These are phyloP conservation scores for Chaetothyriales sp. DNA, from an alignment of 2,329 filamentous ascomycete genomes.

Conservation along the genomic window DNA sequence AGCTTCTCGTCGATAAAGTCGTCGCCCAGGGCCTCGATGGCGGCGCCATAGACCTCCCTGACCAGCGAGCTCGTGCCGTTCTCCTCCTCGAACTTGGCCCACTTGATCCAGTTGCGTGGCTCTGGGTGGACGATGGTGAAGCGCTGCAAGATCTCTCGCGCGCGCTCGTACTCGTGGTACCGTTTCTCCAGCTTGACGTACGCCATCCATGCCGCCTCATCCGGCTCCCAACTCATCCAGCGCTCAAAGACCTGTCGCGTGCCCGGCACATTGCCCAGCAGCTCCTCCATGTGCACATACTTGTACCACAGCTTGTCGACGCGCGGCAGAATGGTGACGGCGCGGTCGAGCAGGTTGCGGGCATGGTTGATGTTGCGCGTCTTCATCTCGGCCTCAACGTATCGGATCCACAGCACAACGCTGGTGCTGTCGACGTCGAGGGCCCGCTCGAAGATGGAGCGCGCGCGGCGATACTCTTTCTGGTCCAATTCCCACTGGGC, in stretches of 20 bases:
- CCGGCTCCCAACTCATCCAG: slow-evolving; percentile 97
- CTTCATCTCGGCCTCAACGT: slow-evolving; percentile 95
- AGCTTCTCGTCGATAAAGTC: slow-evolving; percentile 93
- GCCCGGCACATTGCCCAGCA: slow-evolving; percentile 82
- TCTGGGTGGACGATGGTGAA: slow-evolving; percentile 91
- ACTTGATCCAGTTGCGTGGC: slow-evolving; percentile 95
- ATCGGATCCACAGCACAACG: slow-evolving; percentile 77
- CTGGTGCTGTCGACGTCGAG: slow-evolving; percentile 83
- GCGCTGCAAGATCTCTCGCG: slow-evolving; percentile 75
- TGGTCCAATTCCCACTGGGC: slow-evolving; percentile 95
- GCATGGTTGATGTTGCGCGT: slow-evolving; percentile 92
- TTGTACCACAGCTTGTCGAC: slow-evolving; percentile 99
- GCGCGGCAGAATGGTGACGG: slow-evolving; percentile 79
- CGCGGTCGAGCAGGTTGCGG: slow-evolving; percentile 81
- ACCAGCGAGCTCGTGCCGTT: slow-evolving; percentile 84
- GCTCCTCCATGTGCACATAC: slow-evolving; percentile 98
- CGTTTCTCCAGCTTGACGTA: slow-evolving; percentile 97
- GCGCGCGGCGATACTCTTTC: slow-evolving; percentile 84
- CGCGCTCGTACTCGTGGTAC: slow-evolving; percentile 80
- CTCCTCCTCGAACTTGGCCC: slow-evolving; percentile 94
- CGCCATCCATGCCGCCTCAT: slow-evolving; percentile 86
- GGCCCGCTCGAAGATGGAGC: slow-evolving; percentile 87
- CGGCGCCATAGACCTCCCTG: slow-evolving; percentile 76
- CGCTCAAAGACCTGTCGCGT: slow-evolving; percentile 90
- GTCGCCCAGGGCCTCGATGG: slow-evolving; percentile 79